These are phyloP conservation scores for Eragrostis nindensis DNA, from an alignment of 176 grass and related monocot species.

Conservation along the genomic window DNA sequence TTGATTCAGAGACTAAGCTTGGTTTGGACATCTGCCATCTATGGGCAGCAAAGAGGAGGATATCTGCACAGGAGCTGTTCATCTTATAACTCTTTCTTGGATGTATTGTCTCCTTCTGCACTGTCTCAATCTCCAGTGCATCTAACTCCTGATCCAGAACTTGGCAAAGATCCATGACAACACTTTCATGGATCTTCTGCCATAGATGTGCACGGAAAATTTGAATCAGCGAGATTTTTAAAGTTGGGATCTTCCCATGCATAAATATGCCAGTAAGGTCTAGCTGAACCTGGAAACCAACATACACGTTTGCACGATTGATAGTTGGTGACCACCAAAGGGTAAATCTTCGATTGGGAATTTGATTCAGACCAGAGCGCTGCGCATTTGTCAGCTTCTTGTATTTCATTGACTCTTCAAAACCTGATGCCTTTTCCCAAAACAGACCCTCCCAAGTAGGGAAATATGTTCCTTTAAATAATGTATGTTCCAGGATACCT, in stretches of 20 bases:
- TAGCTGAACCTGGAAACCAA: slow-evolving; percentile 92
- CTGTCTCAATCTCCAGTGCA: slow-evolving; percentile 97
- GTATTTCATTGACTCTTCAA: slow-evolving; percentile 99
- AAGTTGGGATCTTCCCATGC: slow-evolving; percentile 97
- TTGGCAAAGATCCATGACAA: slow-evolving; percentile 99
- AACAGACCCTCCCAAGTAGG: slow-evolving; percentile 99
- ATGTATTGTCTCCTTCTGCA: slow-evolving; percentile 99
- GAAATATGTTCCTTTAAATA: slow-evolving; percentile 99
- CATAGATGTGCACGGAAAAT: slow-evolving; percentile 99
- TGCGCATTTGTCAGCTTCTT: slow-evolving; percentile 99
- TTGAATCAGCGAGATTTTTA: slow-evolving; percentile 98
- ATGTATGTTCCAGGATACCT: slow-evolving; percentile 94
- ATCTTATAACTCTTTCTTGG: slow-evolving; percentile 99
- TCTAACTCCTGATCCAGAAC: slow-evolving; percentile 98
- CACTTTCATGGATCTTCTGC: slow-evolving; percentile 99
- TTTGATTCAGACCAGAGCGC: slow-evolving; percentile 93
- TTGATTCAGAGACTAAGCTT: slow-evolving; percentile 95
- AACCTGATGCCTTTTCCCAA: slow-evolving; percentile 97
- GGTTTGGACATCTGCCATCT: slow-evolving; percentile 99
- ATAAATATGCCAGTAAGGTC: slow-evolving; percentile 94
- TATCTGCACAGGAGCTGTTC: slow-evolving; percentile 97
- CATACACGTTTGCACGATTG: slow-evolving; percentile 90
- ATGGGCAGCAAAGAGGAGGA: slow-evolving; percentile 97
- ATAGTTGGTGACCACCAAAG: slow-evolving; percentile 98
- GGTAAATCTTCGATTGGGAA: slow-evolving; percentile 97